phyloP scores from a whole-genome alignment of 2,329 filamentous ascomycete species.

The Corynespora cassiicola region DNA sequence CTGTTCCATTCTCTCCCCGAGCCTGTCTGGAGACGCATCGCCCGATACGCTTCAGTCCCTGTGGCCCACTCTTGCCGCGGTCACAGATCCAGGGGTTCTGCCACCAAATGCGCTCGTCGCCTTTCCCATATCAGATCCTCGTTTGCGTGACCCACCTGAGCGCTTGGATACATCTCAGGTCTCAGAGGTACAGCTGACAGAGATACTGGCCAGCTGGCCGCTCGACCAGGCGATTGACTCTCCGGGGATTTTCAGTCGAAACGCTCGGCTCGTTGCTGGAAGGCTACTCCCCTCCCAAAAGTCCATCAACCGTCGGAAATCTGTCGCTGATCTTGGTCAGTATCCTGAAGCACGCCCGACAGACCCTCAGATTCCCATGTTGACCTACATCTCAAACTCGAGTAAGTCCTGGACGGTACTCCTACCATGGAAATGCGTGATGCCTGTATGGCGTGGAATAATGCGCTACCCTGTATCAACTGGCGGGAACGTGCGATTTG shows the following conservation, averaged over 20 bases:
- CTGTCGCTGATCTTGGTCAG: constrained; percentile 66
- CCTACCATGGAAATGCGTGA: constrained; percentile 88
- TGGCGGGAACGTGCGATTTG: constrained; percentile 82
- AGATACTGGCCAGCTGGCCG: constrained; percentile 72
- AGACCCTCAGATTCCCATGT: constrained; percentile 80
- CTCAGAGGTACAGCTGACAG: constrained; percentile 55
- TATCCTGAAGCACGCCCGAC: constrained; percentile 62
- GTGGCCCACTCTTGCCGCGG: constrained; percentile 34
- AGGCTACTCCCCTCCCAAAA: constrained; percentile 76
- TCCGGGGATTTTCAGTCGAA: constrained; percentile 71
- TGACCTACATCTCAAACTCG: constrained; percentile 69
- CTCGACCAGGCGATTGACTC: constrained; percentile 60
- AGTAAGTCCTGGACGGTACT: constrained; percentile 77
- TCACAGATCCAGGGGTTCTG: constrained; percentile 64
- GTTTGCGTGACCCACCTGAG: constrained; percentile 79
- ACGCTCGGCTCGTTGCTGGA: constrained; percentile 68
- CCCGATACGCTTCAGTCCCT: constrained; percentile 42
- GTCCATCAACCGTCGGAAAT: constrained; percentile 78
- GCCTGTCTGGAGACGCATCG: constrained; percentile 12
- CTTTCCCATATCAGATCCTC: constrained; percentile 80
- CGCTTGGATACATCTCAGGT: constrained; percentile 55
- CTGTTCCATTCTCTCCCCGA: constrained; percentile 68
- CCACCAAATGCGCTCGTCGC: constrained; percentile 73
- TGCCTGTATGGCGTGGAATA: constrained; percentile 83
- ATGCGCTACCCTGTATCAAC: constrained; percentile 82